A percentile compares a stretch with the other conserved stretches of the same genome.
Conservation (phyloP, 129 eudicot species). For the Logfia minima region DNA sequence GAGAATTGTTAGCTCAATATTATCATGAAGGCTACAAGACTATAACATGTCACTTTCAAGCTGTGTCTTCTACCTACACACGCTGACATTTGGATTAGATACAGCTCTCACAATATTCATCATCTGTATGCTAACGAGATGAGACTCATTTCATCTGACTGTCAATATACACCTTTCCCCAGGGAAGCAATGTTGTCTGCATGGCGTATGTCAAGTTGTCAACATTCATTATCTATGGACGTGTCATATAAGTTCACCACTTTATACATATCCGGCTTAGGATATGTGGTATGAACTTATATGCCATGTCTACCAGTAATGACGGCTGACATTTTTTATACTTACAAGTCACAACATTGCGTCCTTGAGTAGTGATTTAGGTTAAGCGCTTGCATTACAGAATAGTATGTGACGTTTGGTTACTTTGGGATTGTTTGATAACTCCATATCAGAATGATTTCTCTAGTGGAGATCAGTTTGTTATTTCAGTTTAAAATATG, state of each 20-base stretch:
- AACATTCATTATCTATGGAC: neutral
- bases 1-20: neutral
- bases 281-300: neutral
- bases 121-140: neutral
- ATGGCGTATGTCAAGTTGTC: neutral
- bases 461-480: neutral
- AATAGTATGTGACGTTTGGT: neutral
- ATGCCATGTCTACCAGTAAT: neutral
- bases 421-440: neutral
- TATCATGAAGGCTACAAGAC: neutral
- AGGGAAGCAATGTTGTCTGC: neutral
- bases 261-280: neutral
- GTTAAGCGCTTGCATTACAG: neutral
- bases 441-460: neutral
- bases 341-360: neutral
- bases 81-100: neutral
- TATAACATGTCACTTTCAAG: neutral
- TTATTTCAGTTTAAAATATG: neutral
- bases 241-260: neutral
- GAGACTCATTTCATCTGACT: neutral
- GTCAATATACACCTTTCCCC: neutral
- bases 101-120: neutral
- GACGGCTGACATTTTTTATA: neutral
- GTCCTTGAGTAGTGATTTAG: conserved; percentile 5
- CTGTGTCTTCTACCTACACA: neutral